phyloP scores from a whole-genome alignment of 1,139 yeast species.

The Geotrichum reessii region DNA sequence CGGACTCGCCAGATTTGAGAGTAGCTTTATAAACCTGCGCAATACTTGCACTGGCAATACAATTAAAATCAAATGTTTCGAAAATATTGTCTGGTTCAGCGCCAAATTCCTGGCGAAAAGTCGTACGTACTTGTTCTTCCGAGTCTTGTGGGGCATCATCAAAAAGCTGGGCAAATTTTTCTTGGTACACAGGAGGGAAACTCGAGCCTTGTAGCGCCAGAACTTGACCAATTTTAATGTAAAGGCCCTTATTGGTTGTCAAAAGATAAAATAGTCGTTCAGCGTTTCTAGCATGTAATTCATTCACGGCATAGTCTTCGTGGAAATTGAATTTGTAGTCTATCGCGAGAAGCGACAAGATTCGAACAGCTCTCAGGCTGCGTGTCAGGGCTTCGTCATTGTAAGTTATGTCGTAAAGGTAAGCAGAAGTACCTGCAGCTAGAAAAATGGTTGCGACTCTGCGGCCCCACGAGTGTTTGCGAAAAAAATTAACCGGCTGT shows the following conservation, averaged over 20 bases:
- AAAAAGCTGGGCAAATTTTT: conserved; percentile 50
- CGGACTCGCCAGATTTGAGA: conserved; percentile 48
- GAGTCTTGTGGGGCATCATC: conserved; percentile 67
- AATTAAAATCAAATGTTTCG: conserved; percentile 46
- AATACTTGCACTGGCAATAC: conserved; percentile 67
- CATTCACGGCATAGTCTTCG: conserved; percentile 43
- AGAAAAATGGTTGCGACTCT: not conserved
- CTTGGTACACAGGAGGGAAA: conserved; percentile 59
- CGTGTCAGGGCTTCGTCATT: conserved; percentile 50
- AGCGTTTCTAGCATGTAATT: conserved; percentile 57
- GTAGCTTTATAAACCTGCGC: conserved; percentile 66
- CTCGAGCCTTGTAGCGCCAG: conserved; percentile 65
- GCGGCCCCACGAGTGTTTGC: not conserved
- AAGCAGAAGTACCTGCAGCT: conserved; percentile 4
- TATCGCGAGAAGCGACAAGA: conserved; percentile 49
- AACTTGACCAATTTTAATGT: conserved; percentile 71
- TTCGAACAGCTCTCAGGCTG: conserved; percentile 48
- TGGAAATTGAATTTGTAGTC: conserved; percentile 52
- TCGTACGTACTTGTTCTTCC: conserved; percentile 50
- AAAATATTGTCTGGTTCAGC: conserved; percentile 41
- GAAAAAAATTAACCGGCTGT: not conserved
- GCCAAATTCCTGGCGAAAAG: conserved; percentile 47
- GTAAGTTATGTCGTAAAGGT: conserved; percentile 19
- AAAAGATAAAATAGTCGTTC: conserved; percentile 50
- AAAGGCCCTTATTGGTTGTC: conserved; percentile 59